These are phyloP conservation scores for Massarina eburnea DNA, from an alignment of 2,329 filamentous ascomycete genomes.

Conservation along the genomic window DNA sequence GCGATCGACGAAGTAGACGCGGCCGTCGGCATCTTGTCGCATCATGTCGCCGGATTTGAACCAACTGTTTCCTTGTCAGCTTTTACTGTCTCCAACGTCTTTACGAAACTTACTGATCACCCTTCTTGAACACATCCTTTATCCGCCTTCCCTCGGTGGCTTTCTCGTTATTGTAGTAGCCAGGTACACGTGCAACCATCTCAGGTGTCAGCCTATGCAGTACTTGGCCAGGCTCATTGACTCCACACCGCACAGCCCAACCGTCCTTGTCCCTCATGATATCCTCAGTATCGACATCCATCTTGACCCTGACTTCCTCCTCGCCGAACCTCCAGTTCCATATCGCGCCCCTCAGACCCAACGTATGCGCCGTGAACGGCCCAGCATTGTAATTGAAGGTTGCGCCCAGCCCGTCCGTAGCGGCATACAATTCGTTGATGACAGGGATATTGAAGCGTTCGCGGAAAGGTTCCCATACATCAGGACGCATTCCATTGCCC, in stretches of 20 bases:
- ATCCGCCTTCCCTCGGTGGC: slow-evolving; percentile 36
- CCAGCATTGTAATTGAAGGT: slow-evolving; percentile 38
- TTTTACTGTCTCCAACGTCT: not conserved
- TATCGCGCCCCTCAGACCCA: slow-evolving; percentile 38
- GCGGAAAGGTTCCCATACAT: slow-evolving; percentile 45
- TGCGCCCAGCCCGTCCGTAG: slow-evolving; percentile 41
- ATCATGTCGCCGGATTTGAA: slow-evolving; percentile 45
- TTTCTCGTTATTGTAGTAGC: slow-evolving; percentile 39
- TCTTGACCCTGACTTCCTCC: slow-evolving; percentile 37
- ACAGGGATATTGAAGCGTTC: slow-evolving; percentile 42
- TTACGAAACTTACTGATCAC: slow-evolving; percentile 36
- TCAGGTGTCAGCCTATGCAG: slow-evolving; percentile 35
- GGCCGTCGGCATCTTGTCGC: slow-evolving; percentile 37
- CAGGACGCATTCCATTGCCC: slow-evolving; percentile 47
- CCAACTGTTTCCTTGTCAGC: slow-evolving; percentile 23
- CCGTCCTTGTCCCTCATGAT: slow-evolving; percentile 39
- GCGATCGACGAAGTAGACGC: slow-evolving; percentile 43
- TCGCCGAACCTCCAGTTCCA: slow-evolving; percentile 35
- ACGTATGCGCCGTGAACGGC: slow-evolving; percentile 35
- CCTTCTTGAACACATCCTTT: slow-evolving; percentile 40
- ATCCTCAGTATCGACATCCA: slow-evolving; percentile 43
- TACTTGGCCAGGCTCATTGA: slow-evolving; percentile 40
- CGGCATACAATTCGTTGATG: slow-evolving; percentile 45
- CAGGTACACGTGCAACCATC: slow-evolving; percentile 20
- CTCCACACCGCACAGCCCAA: slow-evolving; percentile 35